These are phyloP conservation scores for Sporothrix sp. DNA, from an alignment of 2,329 filamentous ascomycete species.

Conservation along the genomic window DNA sequence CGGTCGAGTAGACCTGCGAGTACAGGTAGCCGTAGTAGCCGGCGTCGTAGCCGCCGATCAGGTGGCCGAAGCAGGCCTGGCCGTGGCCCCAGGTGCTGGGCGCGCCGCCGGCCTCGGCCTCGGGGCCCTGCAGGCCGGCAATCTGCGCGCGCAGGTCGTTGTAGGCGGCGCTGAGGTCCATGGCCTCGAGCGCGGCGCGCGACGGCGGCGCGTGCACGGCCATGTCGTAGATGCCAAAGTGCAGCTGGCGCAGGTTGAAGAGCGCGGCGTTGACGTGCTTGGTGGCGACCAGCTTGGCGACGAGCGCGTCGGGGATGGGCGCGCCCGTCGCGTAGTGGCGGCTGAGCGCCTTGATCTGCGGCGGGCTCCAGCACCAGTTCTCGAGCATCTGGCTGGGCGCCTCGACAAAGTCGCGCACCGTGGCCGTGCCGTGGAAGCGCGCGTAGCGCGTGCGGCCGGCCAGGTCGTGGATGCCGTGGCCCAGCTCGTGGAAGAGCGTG, in stretches of 20 bases:
- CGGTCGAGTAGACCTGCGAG: conserved; percentile 70
- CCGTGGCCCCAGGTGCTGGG: conserved; percentile 62
- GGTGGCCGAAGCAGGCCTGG: conserved; percentile 70
- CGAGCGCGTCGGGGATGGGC: conserved; percentile 63
- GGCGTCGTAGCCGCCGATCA: conserved; percentile 77
- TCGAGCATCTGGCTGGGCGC: conserved; percentile 65
- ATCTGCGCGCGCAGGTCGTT: conserved; percentile 65
- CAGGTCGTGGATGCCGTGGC: conserved; percentile 62
- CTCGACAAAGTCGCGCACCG: conserved; percentile 61
- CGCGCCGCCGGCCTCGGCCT: conserved; percentile 51
- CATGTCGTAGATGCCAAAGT: conserved; percentile 81
- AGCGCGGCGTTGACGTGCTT: conserved; percentile 75
- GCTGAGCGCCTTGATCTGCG: conserved; percentile 55
- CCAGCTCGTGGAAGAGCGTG: conserved; percentile 70
- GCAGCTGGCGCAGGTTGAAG: conserved; percentile 67
- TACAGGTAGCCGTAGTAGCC: conserved; percentile 71
- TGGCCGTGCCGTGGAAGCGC: conserved; percentile 58
- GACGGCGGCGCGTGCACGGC: conserved; percentile 60
- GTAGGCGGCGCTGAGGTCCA: conserved; percentile 58
- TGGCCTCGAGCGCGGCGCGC: conserved; percentile 56
- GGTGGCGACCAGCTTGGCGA: conserved; percentile 63
- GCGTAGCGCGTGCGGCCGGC: conserved; percentile 52
- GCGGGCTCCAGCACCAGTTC: conserved; percentile 65
- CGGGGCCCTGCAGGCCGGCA: conserved; percentile 63
- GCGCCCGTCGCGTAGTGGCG: conserved; percentile 63